Conservation (phyloP, 441 rosid genomes). For the Euphorbia corollata region DNA sequence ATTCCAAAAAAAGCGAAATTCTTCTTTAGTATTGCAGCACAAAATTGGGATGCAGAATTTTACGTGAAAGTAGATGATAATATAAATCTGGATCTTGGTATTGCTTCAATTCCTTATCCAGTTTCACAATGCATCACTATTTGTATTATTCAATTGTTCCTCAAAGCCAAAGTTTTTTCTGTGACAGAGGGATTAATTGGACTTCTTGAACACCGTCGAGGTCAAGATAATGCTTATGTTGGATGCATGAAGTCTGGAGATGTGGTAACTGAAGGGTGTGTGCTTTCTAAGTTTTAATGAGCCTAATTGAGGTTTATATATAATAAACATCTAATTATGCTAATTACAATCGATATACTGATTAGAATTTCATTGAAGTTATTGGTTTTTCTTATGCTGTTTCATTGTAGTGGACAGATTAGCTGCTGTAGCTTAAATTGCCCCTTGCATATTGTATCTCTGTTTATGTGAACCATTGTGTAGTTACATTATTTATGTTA, state of each 20-base stretch:
- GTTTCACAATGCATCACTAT: slow-evolving; percentile 15
- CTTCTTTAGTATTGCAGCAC: slow-evolving; percentile 81
- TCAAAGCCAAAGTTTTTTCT: slow-evolving; percentile 9
- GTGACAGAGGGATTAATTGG: slow-evolving; percentile 67
- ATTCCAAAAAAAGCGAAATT: slow-evolving; percentile 75
- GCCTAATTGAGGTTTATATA: slow-evolving; percentile 10
- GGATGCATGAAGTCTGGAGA: slow-evolving; percentile 99
- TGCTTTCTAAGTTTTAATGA: slow-evolving; percentile 20
- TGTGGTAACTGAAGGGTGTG: slow-evolving; percentile 66
- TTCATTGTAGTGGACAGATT: not conserved
- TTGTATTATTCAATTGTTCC: slow-evolving; percentile 15
- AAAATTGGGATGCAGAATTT: slow-evolving; percentile 92
- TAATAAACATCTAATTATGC: not conserved
- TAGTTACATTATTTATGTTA: not conserved
- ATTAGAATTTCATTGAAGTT: not conserved
- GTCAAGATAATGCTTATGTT: slow-evolving; percentile 68
- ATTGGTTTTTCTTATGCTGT: not conserved
- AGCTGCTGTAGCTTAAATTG: not conserved
- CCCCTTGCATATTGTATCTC: not conserved
- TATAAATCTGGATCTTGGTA: slow-evolving; percentile 80
- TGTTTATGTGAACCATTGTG: too few relatives aligned
- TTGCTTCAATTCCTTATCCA: slow-evolving; percentile 16
- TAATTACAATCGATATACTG: not conserved
- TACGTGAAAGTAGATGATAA: slow-evolving; percentile 84
- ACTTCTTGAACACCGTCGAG: slow-evolving; percentile 61